These are phyloP conservation scores for Protomyces arabidopsidicola DNA, from an alignment of 1,139 yeast genomes.

Conservation along the genomic window DNA sequence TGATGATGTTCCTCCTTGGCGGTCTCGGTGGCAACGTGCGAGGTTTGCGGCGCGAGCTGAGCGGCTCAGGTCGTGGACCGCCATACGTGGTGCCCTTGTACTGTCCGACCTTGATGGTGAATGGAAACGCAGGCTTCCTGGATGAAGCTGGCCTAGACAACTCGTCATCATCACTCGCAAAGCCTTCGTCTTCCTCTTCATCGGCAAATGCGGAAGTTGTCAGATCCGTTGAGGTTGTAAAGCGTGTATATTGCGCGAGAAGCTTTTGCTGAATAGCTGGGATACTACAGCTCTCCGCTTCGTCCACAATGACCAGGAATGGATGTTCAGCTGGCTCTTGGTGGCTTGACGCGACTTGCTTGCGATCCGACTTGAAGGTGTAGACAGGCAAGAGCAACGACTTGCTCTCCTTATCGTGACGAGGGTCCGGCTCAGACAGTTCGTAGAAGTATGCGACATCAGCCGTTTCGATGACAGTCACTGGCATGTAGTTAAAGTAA, in stretches of 20 bases:
- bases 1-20: not conserved
- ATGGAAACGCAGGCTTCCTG: not conserved
- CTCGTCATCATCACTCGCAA: constrained; percentile 14
- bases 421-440: constrained; percentile 43
- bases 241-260: constrained; percentile 30
- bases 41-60: not conserved
- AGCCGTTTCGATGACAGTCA: constrained; percentile 53
- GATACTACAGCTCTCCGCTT: constrained; percentile 50
- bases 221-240: constrained; percentile 30
- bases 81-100: constrained; percentile 3
- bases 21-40: not conserved
- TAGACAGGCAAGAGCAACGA: constrained; percentile 67
- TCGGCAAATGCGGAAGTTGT: not conserved
- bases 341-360: constrained; percentile 40
- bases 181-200: not conserved
- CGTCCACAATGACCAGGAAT: constrained; percentile 57
- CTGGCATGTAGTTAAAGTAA: constrained; percentile 59
- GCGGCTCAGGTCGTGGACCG: not conserved
- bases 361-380: constrained; percentile 6
- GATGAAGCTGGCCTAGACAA: not conserved
- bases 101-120: constrained; percentile 19
- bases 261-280: constrained; percentile 56
- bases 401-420: constrained; percentile 26
- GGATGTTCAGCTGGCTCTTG: constrained; percentile 60
- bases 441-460: constrained; percentile 72